A percentile compares a stretch with the other conserved stretches of the same genome.
These are phyloP conservation scores for Cucurbita ficifolia DNA, from an alignment of 306 rosid species.

Conservation along the genomic window DNA sequence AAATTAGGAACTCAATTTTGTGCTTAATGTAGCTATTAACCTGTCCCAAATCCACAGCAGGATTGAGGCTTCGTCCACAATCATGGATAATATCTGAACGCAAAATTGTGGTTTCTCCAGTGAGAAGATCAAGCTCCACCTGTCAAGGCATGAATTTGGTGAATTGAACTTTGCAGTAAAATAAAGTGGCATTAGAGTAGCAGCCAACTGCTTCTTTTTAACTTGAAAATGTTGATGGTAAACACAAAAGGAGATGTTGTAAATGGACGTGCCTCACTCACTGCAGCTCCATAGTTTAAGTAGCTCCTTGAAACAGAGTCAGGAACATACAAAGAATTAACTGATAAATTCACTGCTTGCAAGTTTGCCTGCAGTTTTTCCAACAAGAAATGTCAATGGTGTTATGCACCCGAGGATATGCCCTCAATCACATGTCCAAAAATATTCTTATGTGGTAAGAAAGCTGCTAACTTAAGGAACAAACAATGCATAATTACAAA, in stretches of 20 bases:
- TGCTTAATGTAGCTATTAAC: conserved; percentile 14
- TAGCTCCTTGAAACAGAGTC: conserved; percentile 25
- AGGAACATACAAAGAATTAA: conserved; percentile 49
- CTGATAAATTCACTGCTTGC: conserved; percentile 58
- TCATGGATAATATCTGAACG: conserved; percentile 76
- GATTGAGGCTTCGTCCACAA: conserved; percentile 94
- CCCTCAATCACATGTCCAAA: not conserved
- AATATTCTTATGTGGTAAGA: not conserved
- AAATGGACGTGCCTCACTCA: conserved; percentile 53
- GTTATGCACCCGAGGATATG: not conserved
- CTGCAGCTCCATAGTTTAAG: conserved; percentile 78
- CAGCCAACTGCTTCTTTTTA: not conserved
- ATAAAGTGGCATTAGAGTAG: not conserved
- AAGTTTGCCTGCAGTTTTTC: conserved; percentile 48
- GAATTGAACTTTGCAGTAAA: conserved; percentile 1
- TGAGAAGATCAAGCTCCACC: conserved; percentile 79
- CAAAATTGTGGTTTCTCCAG: conserved; percentile 68
- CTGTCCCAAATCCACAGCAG: conserved; percentile 98
- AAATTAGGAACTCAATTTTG: not conserved
- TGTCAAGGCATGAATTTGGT: conserved; percentile 18
- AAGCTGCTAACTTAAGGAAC: not conserved
- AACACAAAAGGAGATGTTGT: not conserved
- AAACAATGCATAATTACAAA: not conserved
- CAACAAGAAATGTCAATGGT: not conserved
- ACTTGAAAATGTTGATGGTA: conserved; percentile 1